phyloP scores from a whole-genome alignment of 2,329 filamentous ascomycete genomes.

The Aspergillus latus region DNA sequence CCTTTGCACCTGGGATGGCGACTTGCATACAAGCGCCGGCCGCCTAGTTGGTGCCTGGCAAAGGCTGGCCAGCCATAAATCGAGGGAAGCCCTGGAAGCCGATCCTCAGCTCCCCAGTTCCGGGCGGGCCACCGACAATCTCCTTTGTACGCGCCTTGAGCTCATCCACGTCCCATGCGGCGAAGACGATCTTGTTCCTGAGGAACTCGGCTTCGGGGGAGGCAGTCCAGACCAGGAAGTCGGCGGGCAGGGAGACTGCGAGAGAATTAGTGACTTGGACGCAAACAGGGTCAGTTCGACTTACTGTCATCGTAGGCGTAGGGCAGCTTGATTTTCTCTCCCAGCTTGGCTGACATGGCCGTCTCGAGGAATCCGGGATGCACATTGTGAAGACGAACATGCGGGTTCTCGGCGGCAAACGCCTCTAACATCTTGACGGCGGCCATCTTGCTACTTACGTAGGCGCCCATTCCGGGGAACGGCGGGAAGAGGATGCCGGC shows the following conservation, averaged over 20 bases:
- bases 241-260: background rate
- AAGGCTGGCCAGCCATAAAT: background rate
- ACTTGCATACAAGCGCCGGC: background rate
- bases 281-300: background rate
- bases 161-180: background rate
- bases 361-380: background rate
- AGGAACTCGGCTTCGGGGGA: background rate
- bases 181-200: background rate
- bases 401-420: background rate
- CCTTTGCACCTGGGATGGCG: background rate
- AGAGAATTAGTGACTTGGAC: background rate
- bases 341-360: background rate
- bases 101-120: background rate
- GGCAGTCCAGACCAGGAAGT: background rate
- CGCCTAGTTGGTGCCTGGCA: background rate
- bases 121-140: background rate
- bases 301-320: background rate
- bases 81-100: background rate
- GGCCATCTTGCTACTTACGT: background rate
- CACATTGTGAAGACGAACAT: background rate
- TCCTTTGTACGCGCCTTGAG: background rate
- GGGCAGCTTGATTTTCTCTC: background rate
- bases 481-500: background rate
- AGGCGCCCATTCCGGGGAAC: background rate
- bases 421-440: background rate